phyloP scores from a whole-genome alignment of 1,284 basidiomycete genomes.

The Pterulicium gracile region DNA sequence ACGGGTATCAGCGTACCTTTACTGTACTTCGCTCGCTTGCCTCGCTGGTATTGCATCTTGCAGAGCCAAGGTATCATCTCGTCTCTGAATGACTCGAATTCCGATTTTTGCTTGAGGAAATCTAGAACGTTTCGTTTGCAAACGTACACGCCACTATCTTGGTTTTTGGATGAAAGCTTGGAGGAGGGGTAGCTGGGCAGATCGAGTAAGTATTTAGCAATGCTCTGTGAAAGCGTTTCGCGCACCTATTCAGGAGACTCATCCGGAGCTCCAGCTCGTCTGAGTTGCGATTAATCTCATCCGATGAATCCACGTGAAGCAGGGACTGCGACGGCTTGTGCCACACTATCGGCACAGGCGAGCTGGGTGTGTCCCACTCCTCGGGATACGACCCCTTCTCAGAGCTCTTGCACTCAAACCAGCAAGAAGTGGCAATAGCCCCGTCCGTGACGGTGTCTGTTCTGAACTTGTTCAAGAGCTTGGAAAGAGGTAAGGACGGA shows the following conservation, averaged over 20 bases:
- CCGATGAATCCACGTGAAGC: conserved; percentile 57
- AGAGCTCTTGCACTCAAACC: conserved; percentile 48
- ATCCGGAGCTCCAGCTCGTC: conserved; percentile 68
- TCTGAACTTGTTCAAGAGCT: conserved; percentile 76
- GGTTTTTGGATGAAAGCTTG: conserved; percentile 58
- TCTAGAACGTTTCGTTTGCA: conserved; percentile 72
- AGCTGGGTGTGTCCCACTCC: conserved; percentile 46
- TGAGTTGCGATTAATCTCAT: conserved; percentile 54
- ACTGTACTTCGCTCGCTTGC: conserved; percentile 48
- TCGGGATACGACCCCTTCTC: conserved; percentile 49
- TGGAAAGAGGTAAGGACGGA: conserved; percentile 54
- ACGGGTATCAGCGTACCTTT: too few relatives aligned
- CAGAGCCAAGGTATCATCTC: conserved; percentile 87
- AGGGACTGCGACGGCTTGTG: conserved; percentile 56
- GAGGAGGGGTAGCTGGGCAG: conserved; percentile 61
- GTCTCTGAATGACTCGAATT: conserved; percentile 72
- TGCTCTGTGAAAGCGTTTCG: too few relatives aligned
- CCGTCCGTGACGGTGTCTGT: conserved; percentile 52
- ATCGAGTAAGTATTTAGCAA: conserved; percentile 7
- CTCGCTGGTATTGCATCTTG: conserved; percentile 67
- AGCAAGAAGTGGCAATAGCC: conserved; percentile 68
- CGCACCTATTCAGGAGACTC: conserved; percentile 56
- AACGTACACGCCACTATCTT: conserved; percentile 87
- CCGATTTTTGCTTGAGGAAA: conserved; percentile 52
- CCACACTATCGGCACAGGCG: conserved; percentile 48